Conservation (phyloP, 805 yeast genomes). For the Cyberlindnera mrakii region DNA sequence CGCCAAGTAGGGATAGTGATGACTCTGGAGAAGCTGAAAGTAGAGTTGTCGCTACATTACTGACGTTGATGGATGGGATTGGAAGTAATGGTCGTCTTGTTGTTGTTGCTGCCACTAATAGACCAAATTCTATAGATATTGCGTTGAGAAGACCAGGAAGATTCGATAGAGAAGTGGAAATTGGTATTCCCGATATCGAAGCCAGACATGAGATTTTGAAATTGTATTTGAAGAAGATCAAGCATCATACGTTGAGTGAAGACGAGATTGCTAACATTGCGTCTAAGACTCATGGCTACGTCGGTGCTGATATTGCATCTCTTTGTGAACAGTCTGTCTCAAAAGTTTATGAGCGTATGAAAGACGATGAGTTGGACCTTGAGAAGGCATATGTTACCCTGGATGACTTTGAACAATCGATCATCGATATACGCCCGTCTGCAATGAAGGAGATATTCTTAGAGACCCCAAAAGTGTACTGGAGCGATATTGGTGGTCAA, state of each 20-base stretch:
- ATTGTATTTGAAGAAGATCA: conserved; percentile 49
- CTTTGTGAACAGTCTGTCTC: conserved; percentile 83
- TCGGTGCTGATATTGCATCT: conserved; percentile 92
- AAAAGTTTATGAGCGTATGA: conserved; percentile 62
- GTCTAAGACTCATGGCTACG: conserved; percentile 88
- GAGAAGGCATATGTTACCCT: conserved; percentile 26
- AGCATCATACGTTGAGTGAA: conserved; percentile 43
- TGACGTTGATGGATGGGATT: conserved; percentile 78
- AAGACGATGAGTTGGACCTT: conserved; percentile 19
- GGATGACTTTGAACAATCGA: conserved; percentile 65
- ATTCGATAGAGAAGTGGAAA: conserved; percentile 83
- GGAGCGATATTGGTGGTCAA: conserved; percentile 97
- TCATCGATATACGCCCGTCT: conserved; percentile 82
- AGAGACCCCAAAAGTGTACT: conserved; percentile 89
- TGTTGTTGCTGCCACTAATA: conserved; percentile 66
- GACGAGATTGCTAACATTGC: conserved; percentile 63
- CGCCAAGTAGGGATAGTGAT: conserved; percentile 77
- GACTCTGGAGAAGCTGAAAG: conserved; percentile 89
- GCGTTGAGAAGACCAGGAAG: conserved; percentile 83
- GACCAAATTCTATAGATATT: conserved; percentile 63
- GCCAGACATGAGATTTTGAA: conserved; percentile 69
- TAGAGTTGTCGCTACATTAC: conserved; percentile 81
- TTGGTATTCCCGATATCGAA: conserved; percentile 85
- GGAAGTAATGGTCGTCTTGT: conserved; percentile 61
- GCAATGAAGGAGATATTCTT: conserved; percentile 95